These are phyloP conservation scores for Cairneyella variabilis DNA, from an alignment of 495 filamentous ascomycete genomes.

Conservation along the genomic window DNA sequence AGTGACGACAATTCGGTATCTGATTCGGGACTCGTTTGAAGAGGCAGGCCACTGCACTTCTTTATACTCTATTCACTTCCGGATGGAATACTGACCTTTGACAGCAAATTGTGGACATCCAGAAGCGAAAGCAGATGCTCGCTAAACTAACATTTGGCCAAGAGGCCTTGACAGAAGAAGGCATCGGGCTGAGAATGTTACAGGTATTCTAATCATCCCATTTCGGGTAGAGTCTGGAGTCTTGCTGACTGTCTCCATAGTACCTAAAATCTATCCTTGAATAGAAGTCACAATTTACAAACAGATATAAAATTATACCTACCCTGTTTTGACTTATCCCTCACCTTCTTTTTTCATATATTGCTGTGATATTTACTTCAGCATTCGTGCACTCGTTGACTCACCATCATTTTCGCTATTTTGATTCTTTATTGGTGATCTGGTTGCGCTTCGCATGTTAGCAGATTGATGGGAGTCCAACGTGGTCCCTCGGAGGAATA, in stretches of 20 bases:
- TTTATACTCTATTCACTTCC: neutral
- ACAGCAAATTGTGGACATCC: constrained; percentile 27
- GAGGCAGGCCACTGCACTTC: constrained; percentile 23
- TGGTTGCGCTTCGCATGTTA: too few species aligned
- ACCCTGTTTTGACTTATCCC: too few species aligned
- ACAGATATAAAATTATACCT: too few species aligned
- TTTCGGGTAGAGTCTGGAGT: neutral
- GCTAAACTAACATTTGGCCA: constrained; percentile 38
- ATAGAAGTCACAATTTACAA: too few species aligned
- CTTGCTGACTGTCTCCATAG: constrained; percentile 1
- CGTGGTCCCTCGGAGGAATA: too few species aligned
- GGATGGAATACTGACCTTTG: neutral
- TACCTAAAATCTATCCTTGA: constrained; percentile 9
- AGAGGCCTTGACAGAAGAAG: constrained; percentile 51
- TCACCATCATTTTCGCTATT: too few species aligned
- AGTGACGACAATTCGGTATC: constrained; percentile 34
- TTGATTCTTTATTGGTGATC: too few species aligned
- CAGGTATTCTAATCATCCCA: neutral
- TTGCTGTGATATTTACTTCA: too few species aligned
- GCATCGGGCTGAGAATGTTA: constrained; percentile 34
- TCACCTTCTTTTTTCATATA: too few species aligned
- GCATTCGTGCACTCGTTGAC: too few species aligned
- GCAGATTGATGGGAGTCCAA: too few species aligned
- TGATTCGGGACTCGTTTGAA: constrained; percentile 32
- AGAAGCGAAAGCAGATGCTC: constrained; percentile 23